phyloP scores from a whole-genome alignment of 495 filamentous ascomycete species.

The Penicillium parvum region DNA sequence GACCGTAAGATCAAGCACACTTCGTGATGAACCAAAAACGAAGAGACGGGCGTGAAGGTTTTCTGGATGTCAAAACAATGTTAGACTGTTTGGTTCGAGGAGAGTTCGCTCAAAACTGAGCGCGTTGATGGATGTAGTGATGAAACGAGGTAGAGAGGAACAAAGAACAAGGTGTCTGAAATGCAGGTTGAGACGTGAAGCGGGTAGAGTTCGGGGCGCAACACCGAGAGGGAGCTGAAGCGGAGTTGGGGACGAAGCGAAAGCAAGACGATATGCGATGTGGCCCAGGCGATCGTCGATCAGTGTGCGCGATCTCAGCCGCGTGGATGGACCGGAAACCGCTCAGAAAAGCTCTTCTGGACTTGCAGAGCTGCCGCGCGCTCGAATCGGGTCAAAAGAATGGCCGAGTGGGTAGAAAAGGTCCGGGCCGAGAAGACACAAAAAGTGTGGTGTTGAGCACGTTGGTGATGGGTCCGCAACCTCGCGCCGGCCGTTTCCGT shows the following conservation, averaged over 20 bases:
- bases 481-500: constrained; percentile 28
- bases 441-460: neutral
- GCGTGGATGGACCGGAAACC: constrained; percentile 4
- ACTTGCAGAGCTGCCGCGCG: neutral
- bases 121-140: too few species aligned
- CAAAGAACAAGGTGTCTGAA: neutral
- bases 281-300: neutral
- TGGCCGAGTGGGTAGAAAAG: too few species aligned
- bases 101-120: neutral
- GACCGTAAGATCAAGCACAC: constrained; percentile 37
- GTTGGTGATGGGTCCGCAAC: neutral
- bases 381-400: constrained; percentile 5
- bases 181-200: neutral
- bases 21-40: constrained; percentile 31
- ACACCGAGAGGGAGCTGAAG: constrained; percentile 1
- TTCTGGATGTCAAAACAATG: constrained; percentile 7
- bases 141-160: too few species aligned
- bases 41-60: constrained; percentile 23
- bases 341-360: constrained; percentile 10
- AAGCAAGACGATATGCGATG: neutral
- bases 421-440: neutral
- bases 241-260: constrained; percentile 2
- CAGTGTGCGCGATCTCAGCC: constrained; percentile 1
- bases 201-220: neutral
- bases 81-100: constrained; percentile 5